These are phyloP conservation scores for Saccharata proteae DNA, from an alignment of 2,329 filamentous ascomycete genomes.

Conservation along the genomic window DNA sequence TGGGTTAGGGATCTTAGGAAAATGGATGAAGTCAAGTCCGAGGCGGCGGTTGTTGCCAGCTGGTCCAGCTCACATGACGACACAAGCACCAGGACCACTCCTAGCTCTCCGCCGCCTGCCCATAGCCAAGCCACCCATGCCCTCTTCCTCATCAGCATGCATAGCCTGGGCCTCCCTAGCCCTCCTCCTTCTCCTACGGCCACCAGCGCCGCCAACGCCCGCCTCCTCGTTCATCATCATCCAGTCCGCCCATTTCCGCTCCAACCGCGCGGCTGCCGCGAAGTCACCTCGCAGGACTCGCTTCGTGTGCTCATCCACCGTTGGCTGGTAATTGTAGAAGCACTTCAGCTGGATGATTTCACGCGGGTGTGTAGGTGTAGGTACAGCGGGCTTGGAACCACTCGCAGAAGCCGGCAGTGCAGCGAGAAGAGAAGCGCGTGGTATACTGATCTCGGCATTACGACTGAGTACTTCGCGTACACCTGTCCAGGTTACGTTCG, in stretches of 20 bases:
- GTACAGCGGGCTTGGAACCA: constrained; percentile 15
- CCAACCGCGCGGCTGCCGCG: constrained; percentile 61
- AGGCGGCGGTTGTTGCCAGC: too few relatives aligned
- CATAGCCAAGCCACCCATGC: constrained; percentile 25
- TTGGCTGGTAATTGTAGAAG: constrained; percentile 92
- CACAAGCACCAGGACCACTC: constrained; percentile 34
- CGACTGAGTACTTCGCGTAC: constrained; percentile 74
- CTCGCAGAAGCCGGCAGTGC: too few relatives aligned
- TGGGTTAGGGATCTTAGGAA: too few relatives aligned
- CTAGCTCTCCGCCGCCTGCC: constrained; percentile 34
- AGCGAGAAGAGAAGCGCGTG: too few relatives aligned
- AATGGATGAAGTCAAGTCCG: too few relatives aligned
- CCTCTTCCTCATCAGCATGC: constrained; percentile 71
- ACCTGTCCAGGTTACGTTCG: constrained; percentile 85
- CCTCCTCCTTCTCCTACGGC: constrained; percentile 58
- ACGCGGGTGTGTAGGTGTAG: constrained; percentile 48
- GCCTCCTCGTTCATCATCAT: constrained; percentile 89
- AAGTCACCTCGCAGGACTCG: constrained; percentile 70
- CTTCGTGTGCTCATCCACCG: constrained; percentile 85
- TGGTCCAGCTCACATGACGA: constrained; percentile 36
- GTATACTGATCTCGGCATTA: constrained; percentile 61
- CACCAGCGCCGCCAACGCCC: constrained; percentile 50
- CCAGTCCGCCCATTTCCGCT: constrained; percentile 84
- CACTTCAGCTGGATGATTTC: constrained; percentile 82
- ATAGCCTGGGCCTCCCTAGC: constrained; percentile 71